Base-by-base conservation (phyloP, 306 rosid genomes). In the Arachis hypogaea region DNA sequence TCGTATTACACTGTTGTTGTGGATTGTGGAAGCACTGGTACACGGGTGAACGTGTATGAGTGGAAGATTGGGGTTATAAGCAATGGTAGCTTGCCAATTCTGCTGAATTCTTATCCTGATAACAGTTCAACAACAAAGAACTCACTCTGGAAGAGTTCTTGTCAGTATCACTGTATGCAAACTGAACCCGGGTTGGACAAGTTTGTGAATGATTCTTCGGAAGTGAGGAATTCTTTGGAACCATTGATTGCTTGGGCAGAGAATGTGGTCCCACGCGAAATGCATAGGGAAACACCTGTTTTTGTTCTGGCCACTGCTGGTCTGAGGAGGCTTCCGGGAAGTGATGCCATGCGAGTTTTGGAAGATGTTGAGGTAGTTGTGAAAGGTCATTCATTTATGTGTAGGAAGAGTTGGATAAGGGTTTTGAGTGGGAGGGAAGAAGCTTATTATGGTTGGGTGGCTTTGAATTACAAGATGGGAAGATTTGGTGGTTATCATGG, bases 361-460 rank as follows among this genome's bases (percentile, higher is more conserved):
- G 85, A 65, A 67, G 95, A 88, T 64, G 82, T 88, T 0, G 87
- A 80, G 64, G 65, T 69, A 75, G 88, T 90, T 49, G 64, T 90
- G 54, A 88, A 81, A 72, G 84, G 74, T 69, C 83, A 78, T 36
- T 42, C 81, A 0, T 83, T 90, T 78, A 61, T 80, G 86, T 77
- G 76, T 77, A 76, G 71, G n/a, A 88, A 63, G 75, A 81, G 82
- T 43, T 88, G 95, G 89, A 87, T 90, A 40, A 87, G 93, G 82
- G 92, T 90, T 64, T 84, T 90, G 90, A 90, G 85, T 87, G 98
- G 98, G 75, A 83, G 65, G 40, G 97, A 93, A 67, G 98, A 90
- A 71, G 98, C 98, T 73, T 87, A 91, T 73, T 91, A 90, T 82
- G 97, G 95, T 52, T 90, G 96, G 98, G 86, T 93, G 47, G 96